Evolutionary conservation across 352 stramenopile species (phyloP), one percentile per base, ranked within the genome.

Genomic region (Pythium brassicae): DNA sequence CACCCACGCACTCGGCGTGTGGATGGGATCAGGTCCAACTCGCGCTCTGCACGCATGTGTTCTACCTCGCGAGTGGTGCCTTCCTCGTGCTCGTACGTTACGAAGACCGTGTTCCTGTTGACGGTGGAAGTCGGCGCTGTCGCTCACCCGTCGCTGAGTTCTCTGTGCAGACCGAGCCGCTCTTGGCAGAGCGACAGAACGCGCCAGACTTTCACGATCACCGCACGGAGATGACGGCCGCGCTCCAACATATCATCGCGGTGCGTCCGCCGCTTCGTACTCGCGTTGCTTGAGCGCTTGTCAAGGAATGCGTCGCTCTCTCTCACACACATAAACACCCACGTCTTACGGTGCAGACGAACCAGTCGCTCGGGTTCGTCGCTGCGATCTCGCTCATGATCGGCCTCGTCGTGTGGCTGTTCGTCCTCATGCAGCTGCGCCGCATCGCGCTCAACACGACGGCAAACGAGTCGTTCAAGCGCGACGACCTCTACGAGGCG

Each of bases 381-480:
- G 76, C 81, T 3, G 74, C 79, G 4, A 70, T 89, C 57, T 73
- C 72, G 27, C 58, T 89, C 39, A 83, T 85, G 61, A 78, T 75
- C 15, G 67, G 68, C 20, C 42, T 88, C 29, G 67, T 92, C 46
- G 51, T 92, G 6, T 89, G 78, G 72, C 53, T 82, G 1, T 89
- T 94, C 60, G 60, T 94, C 26, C 53, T 89, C 26, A 84, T 89
- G 57, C 83, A 94, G 43, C 61, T 94, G 2, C 72, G 75, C 44
- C 83, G 83, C 32, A 87, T 94, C 54, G 59, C 68, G 10, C 73
- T 74, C 52, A 94, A 94, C 35, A 72, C 74, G 50, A 92, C 83
- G 4, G 82, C 83, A 4, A 90, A 87, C 55, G 83, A 94, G 60
- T 78, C 81, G 12, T 94, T 94, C 50, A 94, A 94, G 64, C 83